Evolutionary conservation across 768 basidiomycete species (phyloP).

Genomic region (Trametes gibbosa): DNA sequence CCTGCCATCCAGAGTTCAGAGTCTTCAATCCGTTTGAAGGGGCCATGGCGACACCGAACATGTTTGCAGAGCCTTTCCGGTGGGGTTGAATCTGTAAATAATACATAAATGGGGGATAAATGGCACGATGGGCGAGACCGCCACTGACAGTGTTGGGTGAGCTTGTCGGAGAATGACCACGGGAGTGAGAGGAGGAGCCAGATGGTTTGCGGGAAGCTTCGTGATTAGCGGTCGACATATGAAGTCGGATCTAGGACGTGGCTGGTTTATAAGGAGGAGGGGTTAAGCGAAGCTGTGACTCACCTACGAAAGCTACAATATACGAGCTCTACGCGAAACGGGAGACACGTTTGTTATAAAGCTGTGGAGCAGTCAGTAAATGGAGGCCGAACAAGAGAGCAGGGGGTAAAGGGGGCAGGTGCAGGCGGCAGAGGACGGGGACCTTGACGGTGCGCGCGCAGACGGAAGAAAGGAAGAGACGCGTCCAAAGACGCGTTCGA

Average conservation of each 20-base stretch:
- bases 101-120: neutral
- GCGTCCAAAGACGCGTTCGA: constrained; percentile 13
- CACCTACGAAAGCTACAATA: constrained; percentile 20
- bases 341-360: constrained; percentile 15
- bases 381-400: neutral
- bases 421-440: neutral
- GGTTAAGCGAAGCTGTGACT: constrained; percentile 14
- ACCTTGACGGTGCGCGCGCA: neutral
- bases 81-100: constrained; percentile 27
- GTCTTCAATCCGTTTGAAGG: constrained; percentile 47
- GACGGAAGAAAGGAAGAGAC: constrained; percentile 19
- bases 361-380: constrained; percentile 13
- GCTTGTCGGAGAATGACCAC: constrained; percentile 57
- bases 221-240: constrained; percentile 33
- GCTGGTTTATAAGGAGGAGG: constrained; percentile 13
- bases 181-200: constrained; percentile 64
- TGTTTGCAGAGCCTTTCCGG: constrained; percentile 47
- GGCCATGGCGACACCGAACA: constrained; percentile 53
- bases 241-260: constrained; percentile 12
- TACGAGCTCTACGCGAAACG: constrained; percentile 8
- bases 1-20: constrained; percentile 69
- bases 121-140: constrained; percentile 20
- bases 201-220: constrained; percentile 59
- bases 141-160: constrained; percentile 57
- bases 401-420: neutral